Evolutionary conservation across 257 asterid species (phyloP), one percentile per base, ranked within the genome.

Genomic region (Rubia yunnanensis): DNA sequence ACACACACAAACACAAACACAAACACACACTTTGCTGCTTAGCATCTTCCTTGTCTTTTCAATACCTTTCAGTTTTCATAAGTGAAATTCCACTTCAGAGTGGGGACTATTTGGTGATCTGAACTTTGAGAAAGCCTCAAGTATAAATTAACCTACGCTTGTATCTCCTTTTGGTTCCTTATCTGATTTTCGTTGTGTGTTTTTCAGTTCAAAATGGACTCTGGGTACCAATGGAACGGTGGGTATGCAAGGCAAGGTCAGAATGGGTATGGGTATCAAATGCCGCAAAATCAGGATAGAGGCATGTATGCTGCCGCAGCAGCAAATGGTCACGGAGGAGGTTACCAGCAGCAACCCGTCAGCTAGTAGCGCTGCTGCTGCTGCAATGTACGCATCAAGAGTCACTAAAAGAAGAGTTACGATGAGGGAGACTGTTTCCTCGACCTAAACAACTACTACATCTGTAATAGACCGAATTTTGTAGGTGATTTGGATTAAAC

Each of bases 291-390:
- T 71, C 78, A 70, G 79, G 80, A 73, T 46, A 63, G 73, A 34
- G 59, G 67, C 67, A 73, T 73, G 76, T 71, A 70, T 64, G 70
- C 80, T 8, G 83, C 82, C 7, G 80, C 82, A 24, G 63, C 86
- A 60, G 72, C 96, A 11, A 86, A 88, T 35, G 98, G 91, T 10
- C 82, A 86, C 5, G 95, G 81, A 52, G 95, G 81, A 52, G 80
- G 76, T 73, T 84, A 83, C 68, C 89, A 88, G 79, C 88, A 84
- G 76, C 52, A 44, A 15, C 86, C 89, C 1, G 95, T 80, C 62
- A 88, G 88, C 84, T 90, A 69, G n/a, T n/a, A 80, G 41, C 36
- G 57, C 23, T 49, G 24, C 71, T 63, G 63, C 23, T 49, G 23
- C 71, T 68, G 63, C 62, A 56, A 14, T 57, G 39, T 53, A 34